Evolutionary conservation across 192 early-diverging fungal genomes (phyloP).

Genomic region (Gonapodya prolifera): DNA sequence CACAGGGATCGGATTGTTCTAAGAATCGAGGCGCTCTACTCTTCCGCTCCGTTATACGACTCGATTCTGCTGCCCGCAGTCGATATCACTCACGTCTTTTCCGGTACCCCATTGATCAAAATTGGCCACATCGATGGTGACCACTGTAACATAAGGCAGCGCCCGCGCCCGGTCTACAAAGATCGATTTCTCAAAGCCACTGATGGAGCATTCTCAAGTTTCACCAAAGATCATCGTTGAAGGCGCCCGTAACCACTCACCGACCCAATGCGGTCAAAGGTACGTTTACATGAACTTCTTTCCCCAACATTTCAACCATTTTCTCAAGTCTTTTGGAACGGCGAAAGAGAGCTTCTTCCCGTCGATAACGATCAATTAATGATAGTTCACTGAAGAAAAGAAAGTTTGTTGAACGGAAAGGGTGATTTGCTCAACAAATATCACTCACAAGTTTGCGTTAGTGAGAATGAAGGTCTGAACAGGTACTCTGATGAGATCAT

Average conservation of each 20-base stretch:
- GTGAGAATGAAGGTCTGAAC: neutral
- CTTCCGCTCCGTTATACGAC: too few species aligned
- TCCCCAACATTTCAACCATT: neutral
- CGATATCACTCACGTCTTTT: neutral
- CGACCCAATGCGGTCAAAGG: neutral
- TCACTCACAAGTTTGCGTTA: neutral
- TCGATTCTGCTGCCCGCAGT: too few species aligned
- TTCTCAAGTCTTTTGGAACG: neutral
- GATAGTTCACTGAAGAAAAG: too few species aligned
- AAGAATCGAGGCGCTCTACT: neutral
- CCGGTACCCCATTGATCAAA: neutral
- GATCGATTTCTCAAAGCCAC: neutral
- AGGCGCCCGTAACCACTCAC: neutral
- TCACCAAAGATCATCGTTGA: neutral
- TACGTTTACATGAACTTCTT: neutral
- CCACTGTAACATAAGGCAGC: neutral
- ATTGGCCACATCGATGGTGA: neutral
- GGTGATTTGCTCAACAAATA: too few species aligned
- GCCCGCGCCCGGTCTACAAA: neutral
- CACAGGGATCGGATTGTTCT: neutral
- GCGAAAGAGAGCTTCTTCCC: neutral
- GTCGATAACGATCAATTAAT: neutral
- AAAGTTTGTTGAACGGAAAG: too few species aligned
- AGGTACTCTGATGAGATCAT: too few species aligned
- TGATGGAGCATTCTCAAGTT: neutral